Evolutionary conservation across 2,329 filamentous ascomycete genomes (phyloP), one percentile per base, ranked within the genome.

Genomic region (Xylariaceae sp.): DNA sequence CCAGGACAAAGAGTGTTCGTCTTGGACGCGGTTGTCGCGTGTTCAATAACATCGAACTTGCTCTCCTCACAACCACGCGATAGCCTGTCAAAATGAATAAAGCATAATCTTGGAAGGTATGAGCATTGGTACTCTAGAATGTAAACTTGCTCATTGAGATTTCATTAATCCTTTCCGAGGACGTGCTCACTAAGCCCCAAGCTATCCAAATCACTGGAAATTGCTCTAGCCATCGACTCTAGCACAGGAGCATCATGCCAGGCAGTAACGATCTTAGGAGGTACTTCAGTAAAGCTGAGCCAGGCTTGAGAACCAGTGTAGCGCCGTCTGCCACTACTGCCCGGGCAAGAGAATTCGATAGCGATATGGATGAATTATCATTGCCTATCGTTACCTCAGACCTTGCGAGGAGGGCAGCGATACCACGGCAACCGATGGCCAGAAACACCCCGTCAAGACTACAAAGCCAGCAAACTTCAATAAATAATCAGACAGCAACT

Each of bases 331-430:
- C 22, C 22, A 27, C 4, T 27, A 27, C 7, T 27, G 4, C 22
- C 22, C 22, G 7, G 22, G 4, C 22, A 27, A 27, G 4, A 7
- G 22, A 27, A 5, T 7, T 27, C 10, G 33, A 36, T 14, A 15
- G 15, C 15, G 33, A 36, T 36, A 9, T 5, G 9, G 33, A 36
- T 15, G 33, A 36, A 36, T 36, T 36, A 36, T 36, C 33, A 10
- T 36, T 51, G 35, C 32, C 44, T 19, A 36, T 50, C 6, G 47
- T 57, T 10, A 32, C 49, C 14, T 58, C 57, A 10, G 54, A 57
- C 35, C 39, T 57, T 15, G n/a, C 46, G 17, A 52, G 49, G 30
- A 27, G 22, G 7, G 7, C 22, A 27, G 22, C 22, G 7, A 27
- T 27, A 27, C 22, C 22, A 27, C 4, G 22, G 22, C 22, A 27